Evolutionary conservation across 1,139 yeast species (phyloP).

Genomic region (Zygoascus sp.): DNA sequence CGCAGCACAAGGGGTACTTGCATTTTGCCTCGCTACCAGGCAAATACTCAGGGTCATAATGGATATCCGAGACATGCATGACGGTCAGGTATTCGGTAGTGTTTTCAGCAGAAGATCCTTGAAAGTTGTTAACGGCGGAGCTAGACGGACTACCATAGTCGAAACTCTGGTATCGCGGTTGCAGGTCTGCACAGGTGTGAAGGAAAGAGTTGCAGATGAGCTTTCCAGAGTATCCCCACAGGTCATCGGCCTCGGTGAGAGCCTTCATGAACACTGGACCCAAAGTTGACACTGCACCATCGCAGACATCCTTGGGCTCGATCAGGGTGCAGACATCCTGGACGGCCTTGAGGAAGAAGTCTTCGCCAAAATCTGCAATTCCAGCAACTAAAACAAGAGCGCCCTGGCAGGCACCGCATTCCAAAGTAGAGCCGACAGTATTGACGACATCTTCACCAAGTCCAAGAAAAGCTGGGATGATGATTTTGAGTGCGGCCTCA

Average conservation of each 20-base stretch:
- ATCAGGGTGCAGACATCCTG: slow-evolving; percentile 10
- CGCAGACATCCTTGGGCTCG: slow-evolving; percentile 11
- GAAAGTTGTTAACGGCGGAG: not conserved
- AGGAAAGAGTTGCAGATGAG: slow-evolving; percentile 13
- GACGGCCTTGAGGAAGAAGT: slow-evolving; percentile 8
- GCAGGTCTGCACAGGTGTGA: slow-evolving; percentile 10
- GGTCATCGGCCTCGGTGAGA: slow-evolving; percentile 8
- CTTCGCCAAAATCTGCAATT: slow-evolving; percentile 10
- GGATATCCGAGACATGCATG: slow-evolving; percentile 7
- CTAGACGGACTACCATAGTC: slow-evolving; percentile 2
- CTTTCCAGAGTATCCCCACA: slow-evolving; percentile 15
- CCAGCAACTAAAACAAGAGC: slow-evolving; percentile 7
- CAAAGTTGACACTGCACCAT: slow-evolving; percentile 12
- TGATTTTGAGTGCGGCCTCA: slow-evolving; percentile 5
- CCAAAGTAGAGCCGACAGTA: slow-evolving; percentile 13
- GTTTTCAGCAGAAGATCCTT: not conserved
- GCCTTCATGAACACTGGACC: slow-evolving; percentile 13
- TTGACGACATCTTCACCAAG: slow-evolving; percentile 4
- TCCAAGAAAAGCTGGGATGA: slow-evolving; percentile 4
- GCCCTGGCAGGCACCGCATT: slow-evolving; percentile 13
- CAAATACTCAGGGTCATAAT: slow-evolving; percentile 7
- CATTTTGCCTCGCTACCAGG: slow-evolving; percentile 7
- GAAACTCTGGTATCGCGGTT: slow-evolving; percentile 5
- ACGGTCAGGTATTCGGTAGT: slow-evolving; percentile 6
- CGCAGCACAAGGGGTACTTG: slow-evolving; percentile 12